Evolutionary conservation across 441 rosid species (phyloP), one percentile per base, ranked within the genome.

Genomic region (Erodium chrysanthum): DNA sequence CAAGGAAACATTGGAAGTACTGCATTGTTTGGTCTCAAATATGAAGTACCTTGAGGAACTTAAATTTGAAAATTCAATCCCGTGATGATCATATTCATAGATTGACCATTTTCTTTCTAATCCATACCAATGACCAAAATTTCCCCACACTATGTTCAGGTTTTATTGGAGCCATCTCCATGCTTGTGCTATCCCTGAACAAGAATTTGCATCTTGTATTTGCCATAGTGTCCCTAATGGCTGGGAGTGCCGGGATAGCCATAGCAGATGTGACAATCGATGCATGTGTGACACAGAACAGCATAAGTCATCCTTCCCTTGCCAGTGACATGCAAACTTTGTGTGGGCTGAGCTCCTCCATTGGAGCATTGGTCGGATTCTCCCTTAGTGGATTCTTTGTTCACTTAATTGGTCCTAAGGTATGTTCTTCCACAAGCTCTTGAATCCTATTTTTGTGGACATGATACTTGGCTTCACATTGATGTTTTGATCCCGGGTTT

Each of bases 281-380:
- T 82, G 99, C 99, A 65, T 96, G 99, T 68, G 92, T 86, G 11
- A 94, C 97, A 4, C 86, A 92, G 71, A 88, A 90, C 69, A 96
- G 99, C 58, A 96, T 84, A 23, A 78, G 72, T 29, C 92, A 80
- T 60, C 97, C 88, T 80, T 73, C 86, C 50, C 92, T 92, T 71
- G 97, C 99, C 0, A 85, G 96, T 29, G 98, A 95, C 75, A 89
- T 95, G 98, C 98, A 95, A 80, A 95, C 98, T 73, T 80, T 95
- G 72, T 92, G 98, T 64, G 83, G 84, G 22, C 80, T 86, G 33
- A 81, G 87, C 77, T 79, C 96, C 7, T 84, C 98, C 0, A 75
- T 84, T 70, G 99, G 99, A 72, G 86, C 86, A 40, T 78, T 96
- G 25, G 42, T 96, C 35, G 98, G 99, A 64, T 95, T 72, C 73